Base-by-base conservation (phyloP, 2,329 filamentous ascomycete species). In the Diaporthe helianthi region DNA sequence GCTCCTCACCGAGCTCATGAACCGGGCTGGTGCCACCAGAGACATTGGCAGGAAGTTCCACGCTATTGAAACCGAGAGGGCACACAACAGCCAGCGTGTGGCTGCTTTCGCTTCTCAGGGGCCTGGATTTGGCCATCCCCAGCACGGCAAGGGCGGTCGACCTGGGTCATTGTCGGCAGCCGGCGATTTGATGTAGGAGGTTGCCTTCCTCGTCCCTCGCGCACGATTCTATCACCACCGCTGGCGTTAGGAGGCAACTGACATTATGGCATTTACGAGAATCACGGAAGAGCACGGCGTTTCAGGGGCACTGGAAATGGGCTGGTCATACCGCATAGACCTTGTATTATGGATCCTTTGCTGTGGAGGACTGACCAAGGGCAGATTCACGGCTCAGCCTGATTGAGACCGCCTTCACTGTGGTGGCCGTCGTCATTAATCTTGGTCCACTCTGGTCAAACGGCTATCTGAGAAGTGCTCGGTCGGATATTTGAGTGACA, bases 1-100 rank as follows among this genome's bases (percentile, higher is more conserved):
- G 5, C 83, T 98, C 2, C 86, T 98, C 10, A 91, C 92, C 53
- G 86, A 88, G 26, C 85, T 98, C 36, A 90, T 94, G 72, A 87
- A 92, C 72, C 92, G 89, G 71, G 85, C 94, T 24, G 87, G 88
- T 68, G 87, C 89, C 41, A 89, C 92, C 29, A 88, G 91, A 66
- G 90, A 93, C 58, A 82, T 95, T 1, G 93, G 93, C 52, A 90
- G 89, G 75, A 97, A 94, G 79, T 93, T 91, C 73, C 79, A 82
- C 38, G 79, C 90, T 15, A 81, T 92, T 15, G 89, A 91, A 71
- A 65, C 73, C 1, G 74, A 77, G 29, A 80, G 78, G 72, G 65
- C 29, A 12, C 26, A 52, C 29, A 76, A 76, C 58, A 31, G 74
- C 44, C 71, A 71, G 13, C 58, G 55, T 72, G 65, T 9, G 69